Evolutionary conservation across 2,329 filamentous ascomycete genomes (phyloP), one percentile per base, ranked within the genome.

Genomic region (Xylaria sp.): DNA sequence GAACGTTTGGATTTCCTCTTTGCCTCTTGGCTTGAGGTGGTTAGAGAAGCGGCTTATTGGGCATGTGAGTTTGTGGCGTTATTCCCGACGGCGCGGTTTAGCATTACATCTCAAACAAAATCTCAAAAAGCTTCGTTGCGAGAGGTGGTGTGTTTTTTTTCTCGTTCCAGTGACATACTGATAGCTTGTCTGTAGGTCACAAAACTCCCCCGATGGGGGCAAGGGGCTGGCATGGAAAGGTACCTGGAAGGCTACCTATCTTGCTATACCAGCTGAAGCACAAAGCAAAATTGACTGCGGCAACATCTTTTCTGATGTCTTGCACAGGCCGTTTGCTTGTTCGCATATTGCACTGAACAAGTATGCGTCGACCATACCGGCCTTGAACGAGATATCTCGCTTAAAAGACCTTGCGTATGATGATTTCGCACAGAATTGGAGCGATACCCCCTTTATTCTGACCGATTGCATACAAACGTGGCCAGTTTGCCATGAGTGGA

Each of bases 281-380:
- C 83, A 87, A 57, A 85, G 88, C 44, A 83, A 81, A 13, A 83
- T 97, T 42, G 86, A 92, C 73, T 97, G 94, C 81, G 86, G 86
- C 60, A 88, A 90, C 74, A 89, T 98, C 60, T 98, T 93, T 80
- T 97, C 95, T 15, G 95, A 99, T 80, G 90, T 92, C 7, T 85
- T 98, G 28, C 93, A 97, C 80, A 89, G 94, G 10, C 95, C 95
- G 0, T 98, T 97, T 79, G 91, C 93, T 73, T 98, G 95, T 82
- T 92, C 93, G 54, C 89, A 97, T 77, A 89, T 94, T 33, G 81
- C 87, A 1, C 81, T 97, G 48, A 79, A 83, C 6, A 87, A 88
- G 2, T 97, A 91, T 78, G 86, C 89, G 9, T 84, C 84, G 28
- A 88, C 87, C 59, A 97, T 97, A 44, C 94, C 94, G 2, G 74